Evolutionary conservation across 768 basidiomycete species (phyloP).

Genomic region (Hericium erinaceus): DNA sequence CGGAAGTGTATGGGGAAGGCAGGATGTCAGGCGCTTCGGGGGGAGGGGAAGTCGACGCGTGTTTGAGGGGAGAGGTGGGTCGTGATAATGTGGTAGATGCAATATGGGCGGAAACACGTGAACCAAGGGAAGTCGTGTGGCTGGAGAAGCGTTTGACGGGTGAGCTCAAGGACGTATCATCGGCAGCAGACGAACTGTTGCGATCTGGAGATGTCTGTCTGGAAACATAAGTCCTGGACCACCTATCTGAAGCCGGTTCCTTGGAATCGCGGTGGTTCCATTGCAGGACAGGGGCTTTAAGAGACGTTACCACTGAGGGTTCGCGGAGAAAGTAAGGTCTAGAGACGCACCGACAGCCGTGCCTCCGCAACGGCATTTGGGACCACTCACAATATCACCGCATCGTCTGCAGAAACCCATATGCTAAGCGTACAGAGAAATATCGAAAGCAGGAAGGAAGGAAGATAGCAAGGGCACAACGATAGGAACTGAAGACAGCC

Average conservation of each 20-base stretch:
- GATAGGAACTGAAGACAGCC: no score
- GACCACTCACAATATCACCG: conserved; percentile 67
- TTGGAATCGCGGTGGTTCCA: conserved; percentile 45
- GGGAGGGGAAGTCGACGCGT: conserved; percentile 20
- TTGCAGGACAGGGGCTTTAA: conserved; percentile 60
- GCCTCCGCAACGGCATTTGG: conserved; percentile 76
- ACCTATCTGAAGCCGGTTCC: conserved; percentile 47
- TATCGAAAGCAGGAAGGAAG: no score
- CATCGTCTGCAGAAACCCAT: conserved; percentile 83
- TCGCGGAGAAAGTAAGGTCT: background rate
- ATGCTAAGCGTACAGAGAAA: no score
- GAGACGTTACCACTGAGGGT: background rate
- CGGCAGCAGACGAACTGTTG: no score
- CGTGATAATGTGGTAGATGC: conserved; percentile 39
- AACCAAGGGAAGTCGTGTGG: conserved; percentile 34
- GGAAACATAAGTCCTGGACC: conserved; percentile 73
- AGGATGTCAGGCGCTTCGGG: conserved; percentile 42
- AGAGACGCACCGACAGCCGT: conserved; percentile 58
- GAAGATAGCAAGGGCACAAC: no score
- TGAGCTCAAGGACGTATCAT: no score
- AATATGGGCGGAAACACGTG: conserved; percentile 50
- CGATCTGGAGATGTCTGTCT: conserved; percentile 38
- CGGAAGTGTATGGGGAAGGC: conserved; percentile 47
- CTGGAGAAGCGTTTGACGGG: conserved; percentile 42
- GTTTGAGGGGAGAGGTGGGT: conserved; percentile 52